Evolutionary conservation across 2,329 filamentous ascomycete genomes (phyloP).

Genomic region (Claviceps monticola): DNA sequence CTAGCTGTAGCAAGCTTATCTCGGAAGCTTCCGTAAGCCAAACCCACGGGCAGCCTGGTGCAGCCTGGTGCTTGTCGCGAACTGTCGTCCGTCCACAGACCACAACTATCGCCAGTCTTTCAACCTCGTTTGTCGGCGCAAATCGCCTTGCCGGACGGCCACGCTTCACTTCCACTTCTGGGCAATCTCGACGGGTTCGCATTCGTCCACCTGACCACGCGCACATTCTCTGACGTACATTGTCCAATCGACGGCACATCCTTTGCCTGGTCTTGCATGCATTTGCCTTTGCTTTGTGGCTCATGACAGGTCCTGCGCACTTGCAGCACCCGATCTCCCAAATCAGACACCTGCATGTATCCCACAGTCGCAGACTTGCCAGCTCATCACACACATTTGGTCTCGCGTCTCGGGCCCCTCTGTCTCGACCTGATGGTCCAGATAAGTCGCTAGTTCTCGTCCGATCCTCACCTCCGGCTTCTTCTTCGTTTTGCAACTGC

Average conservation of each 20-base stretch:
- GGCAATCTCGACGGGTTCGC: neutral
- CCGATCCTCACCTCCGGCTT: conserved; percentile 2
- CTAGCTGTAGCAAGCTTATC: neutral
- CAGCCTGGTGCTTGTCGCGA: conserved; percentile 1
- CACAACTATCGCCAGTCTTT: neutral
- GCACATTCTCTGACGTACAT: neutral
- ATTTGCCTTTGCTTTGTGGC: neutral
- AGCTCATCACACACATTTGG: conserved; percentile 6
- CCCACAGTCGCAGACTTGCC: conserved; percentile 5
- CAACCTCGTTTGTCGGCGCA: neutral
- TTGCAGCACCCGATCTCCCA: conserved; percentile 2
- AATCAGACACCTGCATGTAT: conserved; percentile 6
- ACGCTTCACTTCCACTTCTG: neutral
- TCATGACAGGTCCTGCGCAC: conserved; percentile 4
- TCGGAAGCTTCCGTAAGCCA: neutral
- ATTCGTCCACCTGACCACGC: neutral
- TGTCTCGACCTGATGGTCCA: conserved; percentile 6
- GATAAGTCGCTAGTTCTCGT: conserved; percentile 5
- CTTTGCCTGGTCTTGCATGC: neutral
- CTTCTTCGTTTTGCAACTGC: neutral
- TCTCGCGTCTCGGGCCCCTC: conserved; percentile 1
- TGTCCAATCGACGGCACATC: neutral
- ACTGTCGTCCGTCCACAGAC: neutral
- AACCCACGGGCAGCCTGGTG: neutral
- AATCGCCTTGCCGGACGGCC: neutral